A percentile compares a stretch with the other conserved stretches of the same genome.
These are phyloP conservation scores for Cladosporium velox DNA, from an alignment of 2,329 filamentous ascomycete species.

Conservation along the genomic window DNA sequence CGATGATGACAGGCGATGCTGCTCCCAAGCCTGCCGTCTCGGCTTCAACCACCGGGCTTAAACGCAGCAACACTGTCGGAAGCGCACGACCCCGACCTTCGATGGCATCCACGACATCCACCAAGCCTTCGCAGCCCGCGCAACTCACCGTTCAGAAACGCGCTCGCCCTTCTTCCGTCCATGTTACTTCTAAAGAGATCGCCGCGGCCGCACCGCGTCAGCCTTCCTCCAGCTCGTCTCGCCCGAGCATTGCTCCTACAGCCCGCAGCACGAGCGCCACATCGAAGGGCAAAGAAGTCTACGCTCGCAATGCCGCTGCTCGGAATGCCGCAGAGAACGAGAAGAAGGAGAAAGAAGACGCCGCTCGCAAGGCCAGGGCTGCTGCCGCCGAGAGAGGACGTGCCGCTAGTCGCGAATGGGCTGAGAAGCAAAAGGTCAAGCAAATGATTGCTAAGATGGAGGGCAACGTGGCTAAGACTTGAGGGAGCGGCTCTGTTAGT, in stretches of 20 bases:
- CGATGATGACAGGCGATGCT: slow-evolving; percentile 33
- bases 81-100: slow-evolving; percentile 23
- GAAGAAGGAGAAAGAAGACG: slow-evolving; percentile 50
- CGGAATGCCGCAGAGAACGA: slow-evolving; percentile 45
- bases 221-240: slow-evolving; percentile 11
- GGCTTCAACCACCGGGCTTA: slow-evolving; percentile 16
- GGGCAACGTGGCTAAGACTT: neutral
- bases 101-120: slow-evolving; percentile 1
- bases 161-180: slow-evolving; percentile 20
- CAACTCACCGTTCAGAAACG: slow-evolving; percentile 21
- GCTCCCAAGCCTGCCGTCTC: neutral
- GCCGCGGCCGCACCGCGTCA: slow-evolving; percentile 13
- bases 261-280: slow-evolving; percentile 34
- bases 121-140: slow-evolving; percentile 17
- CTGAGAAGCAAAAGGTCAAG: slow-evolving; percentile 47
- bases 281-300: slow-evolving; percentile 48
- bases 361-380: slow-evolving; percentile 48
- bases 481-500: neutral
- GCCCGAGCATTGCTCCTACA: slow-evolving; percentile 25
- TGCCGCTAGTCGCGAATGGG: slow-evolving; percentile 50
- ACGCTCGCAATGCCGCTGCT: slow-evolving; percentile 46
- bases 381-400: slow-evolving; percentile 50
- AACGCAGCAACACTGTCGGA: slow-evolving; percentile 31
- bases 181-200: slow-evolving; percentile 15
- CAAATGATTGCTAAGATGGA: slow-evolving; percentile 27